Conservation (phyloP, 139 green algal genomes). For the Chlorella ohadii region DNA sequence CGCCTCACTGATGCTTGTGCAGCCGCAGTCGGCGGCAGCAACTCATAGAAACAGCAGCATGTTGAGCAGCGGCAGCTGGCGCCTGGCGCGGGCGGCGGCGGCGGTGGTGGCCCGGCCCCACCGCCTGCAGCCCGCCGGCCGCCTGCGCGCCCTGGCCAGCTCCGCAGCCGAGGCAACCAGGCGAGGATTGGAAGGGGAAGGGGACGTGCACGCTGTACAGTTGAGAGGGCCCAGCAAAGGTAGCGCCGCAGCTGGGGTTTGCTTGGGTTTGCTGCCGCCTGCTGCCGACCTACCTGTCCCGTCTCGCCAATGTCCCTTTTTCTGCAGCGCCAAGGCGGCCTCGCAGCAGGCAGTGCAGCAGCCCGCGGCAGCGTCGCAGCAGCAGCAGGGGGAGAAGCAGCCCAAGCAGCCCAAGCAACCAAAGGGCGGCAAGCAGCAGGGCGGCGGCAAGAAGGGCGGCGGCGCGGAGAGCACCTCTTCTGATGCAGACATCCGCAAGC, state of each 20-base stretch:
- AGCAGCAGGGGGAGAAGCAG: not conserved
- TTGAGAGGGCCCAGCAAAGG: not conserved
- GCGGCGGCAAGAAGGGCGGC: slow-evolving; percentile 36
- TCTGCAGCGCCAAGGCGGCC: not conserved
- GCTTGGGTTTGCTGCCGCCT: not conserved
- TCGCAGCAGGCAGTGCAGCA: not conserved
- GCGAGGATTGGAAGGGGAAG: not conserved
- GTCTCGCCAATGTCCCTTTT: not conserved
- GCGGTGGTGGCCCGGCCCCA: slow-evolving; percentile 8
- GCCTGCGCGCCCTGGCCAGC: slow-evolving; percentile 21
- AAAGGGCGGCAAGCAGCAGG: not conserved
- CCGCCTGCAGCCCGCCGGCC: not conserved
- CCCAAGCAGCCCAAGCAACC: slow-evolving; percentile 17
- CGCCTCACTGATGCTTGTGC: too few species aligned
- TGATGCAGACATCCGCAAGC: slow-evolving; percentile 71
- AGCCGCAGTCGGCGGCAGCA: too few species aligned
- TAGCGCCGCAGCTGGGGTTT: too few species aligned
- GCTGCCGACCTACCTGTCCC: not conserved
- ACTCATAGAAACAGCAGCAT: not conserved
- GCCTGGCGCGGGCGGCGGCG: slow-evolving; percentile 4
- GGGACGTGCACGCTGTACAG: too few species aligned
- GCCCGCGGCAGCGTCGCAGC: slow-evolving; percentile 1
- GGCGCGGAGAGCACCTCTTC: slow-evolving; percentile 48
- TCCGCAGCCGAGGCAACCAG: slow-evolving; percentile 1
- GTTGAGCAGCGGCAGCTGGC: slow-evolving; percentile 2